Evolutionary conservation across 2,329 filamentous ascomycete species (phyloP).

Genomic region (Blastomyces emzantsi): DNA sequence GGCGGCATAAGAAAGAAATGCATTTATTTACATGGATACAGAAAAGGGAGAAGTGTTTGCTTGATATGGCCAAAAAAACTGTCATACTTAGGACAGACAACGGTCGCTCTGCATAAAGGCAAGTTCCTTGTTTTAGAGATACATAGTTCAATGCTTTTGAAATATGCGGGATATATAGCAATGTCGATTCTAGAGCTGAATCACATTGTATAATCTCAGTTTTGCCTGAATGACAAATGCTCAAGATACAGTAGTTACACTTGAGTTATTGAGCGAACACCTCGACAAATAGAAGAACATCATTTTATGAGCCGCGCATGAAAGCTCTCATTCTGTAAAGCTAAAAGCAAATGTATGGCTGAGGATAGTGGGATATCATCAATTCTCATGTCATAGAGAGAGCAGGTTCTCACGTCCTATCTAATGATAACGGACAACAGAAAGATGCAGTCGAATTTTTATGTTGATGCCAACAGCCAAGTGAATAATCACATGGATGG

Average conservation of each 20-base stretch:
- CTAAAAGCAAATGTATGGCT: background rate
- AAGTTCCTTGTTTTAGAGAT: background rate
- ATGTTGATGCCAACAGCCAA: background rate
- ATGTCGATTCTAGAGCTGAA: background rate
- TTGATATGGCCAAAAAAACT: background rate
- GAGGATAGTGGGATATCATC: background rate
- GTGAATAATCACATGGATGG: background rate
- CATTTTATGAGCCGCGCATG: background rate
- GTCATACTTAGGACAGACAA: background rate
- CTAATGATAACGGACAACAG: background rate
- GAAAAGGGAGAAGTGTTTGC: background rate
- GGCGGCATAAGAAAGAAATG: background rate
- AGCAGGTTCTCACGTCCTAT: background rate
- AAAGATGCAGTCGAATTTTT: background rate
- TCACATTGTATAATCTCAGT: too few relatives aligned
- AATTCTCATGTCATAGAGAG: too few relatives aligned
- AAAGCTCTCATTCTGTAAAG: background rate
- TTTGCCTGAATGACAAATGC: too few relatives aligned
- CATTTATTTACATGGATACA: background rate
- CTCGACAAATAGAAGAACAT: background rate
- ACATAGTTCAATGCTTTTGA: background rate
- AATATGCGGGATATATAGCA: background rate
- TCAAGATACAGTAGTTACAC: too few relatives aligned
- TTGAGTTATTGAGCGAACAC: too few relatives aligned
- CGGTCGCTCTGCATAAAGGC: background rate